These are phyloP conservation scores for Nigrospora sphaerica DNA, from an alignment of 2,329 filamentous ascomycete genomes.

Conservation along the genomic window DNA sequence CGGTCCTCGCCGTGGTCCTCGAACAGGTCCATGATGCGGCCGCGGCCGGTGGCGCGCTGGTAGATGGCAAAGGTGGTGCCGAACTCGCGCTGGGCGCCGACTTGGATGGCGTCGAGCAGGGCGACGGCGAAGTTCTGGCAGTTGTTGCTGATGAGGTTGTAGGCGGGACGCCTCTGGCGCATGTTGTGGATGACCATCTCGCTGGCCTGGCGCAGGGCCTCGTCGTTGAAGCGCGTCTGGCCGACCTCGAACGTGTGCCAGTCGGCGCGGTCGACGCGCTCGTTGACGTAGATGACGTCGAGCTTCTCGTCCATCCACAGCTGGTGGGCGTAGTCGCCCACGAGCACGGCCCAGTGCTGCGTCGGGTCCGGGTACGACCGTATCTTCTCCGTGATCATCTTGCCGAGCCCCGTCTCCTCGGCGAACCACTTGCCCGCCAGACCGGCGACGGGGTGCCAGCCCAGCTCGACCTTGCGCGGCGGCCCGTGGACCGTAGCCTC, in stretches of 20 bases:
- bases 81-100: slow-evolving; percentile 41
- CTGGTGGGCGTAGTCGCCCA: slow-evolving; percentile 48
- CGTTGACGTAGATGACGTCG: slow-evolving; percentile 50
- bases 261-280: slow-evolving; percentile 32
- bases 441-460: slow-evolving; percentile 52
- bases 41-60: slow-evolving; percentile 39
- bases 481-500: slow-evolving; percentile 27
- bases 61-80: slow-evolving; percentile 47
- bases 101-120: slow-evolving; percentile 46
- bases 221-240: slow-evolving; percentile 46
- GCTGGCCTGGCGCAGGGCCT: slow-evolving; percentile 40
- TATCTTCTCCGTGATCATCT: slow-evolving; percentile 47
- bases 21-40: slow-evolving; percentile 47
- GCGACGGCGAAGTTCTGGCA: slow-evolving; percentile 50
- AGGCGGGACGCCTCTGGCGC: slow-evolving; percentile 37
- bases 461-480: slow-evolving; percentile 40
- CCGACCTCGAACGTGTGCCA: slow-evolving; percentile 46
- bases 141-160: slow-evolving; percentile 54
- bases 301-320: slow-evolving; percentile 56
- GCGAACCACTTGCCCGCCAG: slow-evolving; percentile 52
- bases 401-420: slow-evolving; percentile 46
- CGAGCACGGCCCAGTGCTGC: slow-evolving; percentile 53
- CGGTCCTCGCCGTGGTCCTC: slow-evolving; percentile 20
- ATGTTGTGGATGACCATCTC: slow-evolving; percentile 48
- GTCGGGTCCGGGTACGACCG: slow-evolving; percentile 50